A percentile compares a stretch with the other conserved stretches of the same genome.
These are phyloP conservation scores for Crepidotus variabilis DNA, from an alignment of 768 basidiomycete species.

Conservation along the genomic window DNA sequence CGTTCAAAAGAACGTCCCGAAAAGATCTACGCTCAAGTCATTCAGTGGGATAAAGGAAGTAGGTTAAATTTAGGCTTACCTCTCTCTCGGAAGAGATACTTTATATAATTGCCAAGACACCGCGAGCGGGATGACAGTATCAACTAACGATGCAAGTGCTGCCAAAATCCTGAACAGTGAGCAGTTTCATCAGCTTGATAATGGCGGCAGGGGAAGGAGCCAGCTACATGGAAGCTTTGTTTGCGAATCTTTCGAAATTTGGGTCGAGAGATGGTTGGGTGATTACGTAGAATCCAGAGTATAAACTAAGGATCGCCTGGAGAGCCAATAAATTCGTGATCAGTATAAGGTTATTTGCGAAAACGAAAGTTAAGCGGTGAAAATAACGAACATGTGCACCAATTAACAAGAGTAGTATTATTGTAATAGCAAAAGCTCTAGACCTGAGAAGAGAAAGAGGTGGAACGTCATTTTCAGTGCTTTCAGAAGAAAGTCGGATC, in stretches of 20 bases:
- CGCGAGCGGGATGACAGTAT: conserved; percentile 15
- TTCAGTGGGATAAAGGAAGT: background rate
- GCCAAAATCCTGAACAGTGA: conserved; percentile 8
- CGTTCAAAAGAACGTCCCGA: conserved; percentile 15
- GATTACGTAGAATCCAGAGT: conserved; percentile 19
- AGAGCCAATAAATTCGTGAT: too few relatives aligned
- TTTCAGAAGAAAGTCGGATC: too few relatives aligned
- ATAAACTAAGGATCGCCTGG: conserved; percentile 18
- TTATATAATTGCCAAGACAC: conserved; percentile 15
- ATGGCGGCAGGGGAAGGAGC: background rate
- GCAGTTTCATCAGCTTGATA: background rate
- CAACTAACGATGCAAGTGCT: conserved; percentile 13
- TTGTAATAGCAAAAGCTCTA: conserved; percentile 10
- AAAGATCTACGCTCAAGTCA: conserved; percentile 6
- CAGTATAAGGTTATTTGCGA: too few relatives aligned
- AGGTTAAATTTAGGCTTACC: conserved; percentile 5
- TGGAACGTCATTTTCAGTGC: background rate
- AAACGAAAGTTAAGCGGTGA: too few relatives aligned
- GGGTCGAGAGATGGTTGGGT: conserved; percentile 12
- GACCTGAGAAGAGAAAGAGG: conserved; percentile 9
- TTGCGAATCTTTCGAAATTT: conserved; percentile 12
- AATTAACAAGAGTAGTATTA: conserved; percentile 12
- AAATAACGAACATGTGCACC: conserved; percentile 12
- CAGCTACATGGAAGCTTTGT: conserved; percentile 13
- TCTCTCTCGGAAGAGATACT: conserved; percentile 12